These are phyloP conservation scores for Thalassiosira oceanica DNA, from an alignment of 352 stramenopile species.

Conservation along the genomic window DNA sequence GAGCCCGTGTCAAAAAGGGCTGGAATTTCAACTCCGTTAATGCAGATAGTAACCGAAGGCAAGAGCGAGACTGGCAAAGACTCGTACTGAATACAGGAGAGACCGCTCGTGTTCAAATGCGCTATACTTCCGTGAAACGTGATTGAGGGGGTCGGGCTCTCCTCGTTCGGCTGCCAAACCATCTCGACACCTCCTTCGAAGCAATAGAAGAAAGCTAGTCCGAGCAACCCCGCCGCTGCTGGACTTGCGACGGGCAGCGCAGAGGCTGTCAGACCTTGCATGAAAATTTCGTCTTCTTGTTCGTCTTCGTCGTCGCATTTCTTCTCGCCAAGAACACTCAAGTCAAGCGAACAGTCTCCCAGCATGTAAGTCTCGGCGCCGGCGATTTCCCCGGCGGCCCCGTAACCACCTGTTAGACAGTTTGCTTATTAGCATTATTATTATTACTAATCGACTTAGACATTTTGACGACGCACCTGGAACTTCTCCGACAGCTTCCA, in stretches of 20 bases:
- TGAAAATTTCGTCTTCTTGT: constrained; percentile 51
- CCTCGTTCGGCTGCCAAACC: constrained; percentile 35
- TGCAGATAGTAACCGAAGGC: constrained; percentile 51
- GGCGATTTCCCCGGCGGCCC: constrained; percentile 44
- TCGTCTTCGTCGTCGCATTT: not conserved
- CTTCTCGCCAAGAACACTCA: not conserved
- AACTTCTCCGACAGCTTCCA: constrained; percentile 57
- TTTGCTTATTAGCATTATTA: no score
- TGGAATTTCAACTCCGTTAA: constrained; percentile 64
- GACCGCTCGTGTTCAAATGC: constrained; percentile 21
- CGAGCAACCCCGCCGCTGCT: constrained; percentile 56
- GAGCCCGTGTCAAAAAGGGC: constrained; percentile 73
- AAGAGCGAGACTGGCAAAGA: constrained; percentile 52
- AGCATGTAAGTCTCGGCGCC: constrained; percentile 64
- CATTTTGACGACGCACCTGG: no score
- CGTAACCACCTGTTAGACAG: no score
- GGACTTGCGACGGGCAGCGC: constrained; percentile 61
- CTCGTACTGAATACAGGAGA: constrained; percentile 45
- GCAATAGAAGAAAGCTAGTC: constrained; percentile 67
- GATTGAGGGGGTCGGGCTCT: constrained; percentile 33
- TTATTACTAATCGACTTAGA: no score
- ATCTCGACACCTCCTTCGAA: constrained; percentile 74
- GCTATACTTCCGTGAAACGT: constrained; percentile 56
- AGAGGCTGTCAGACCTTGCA: constrained; percentile 69
- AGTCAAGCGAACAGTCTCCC: constrained; percentile 62